Percentiles rank a stretch among this genome's conserved stretches.
Evolutionary conservation across 2,329 filamentous ascomycete genomes (phyloP).

Genomic region (Drechslerella dactyloides): DNA sequence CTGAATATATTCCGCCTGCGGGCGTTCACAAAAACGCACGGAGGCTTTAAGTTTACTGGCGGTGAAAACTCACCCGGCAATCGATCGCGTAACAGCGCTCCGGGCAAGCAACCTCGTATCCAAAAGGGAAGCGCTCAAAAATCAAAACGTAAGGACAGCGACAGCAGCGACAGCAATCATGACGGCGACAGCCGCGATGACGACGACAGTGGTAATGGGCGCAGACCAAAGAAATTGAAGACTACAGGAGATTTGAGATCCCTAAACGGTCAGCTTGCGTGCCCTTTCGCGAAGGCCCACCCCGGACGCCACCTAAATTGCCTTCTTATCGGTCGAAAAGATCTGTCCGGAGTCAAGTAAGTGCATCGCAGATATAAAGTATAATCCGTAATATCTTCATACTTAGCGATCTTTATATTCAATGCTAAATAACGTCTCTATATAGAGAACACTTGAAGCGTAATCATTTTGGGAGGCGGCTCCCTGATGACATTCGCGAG

Average conservation of each 20-base stretch:
- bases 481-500: constrained; percentile 5
- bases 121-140: too few relatives aligned
- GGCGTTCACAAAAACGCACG: too few relatives aligned
- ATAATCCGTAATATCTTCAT: too few relatives aligned
- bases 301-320: constrained; percentile 2
- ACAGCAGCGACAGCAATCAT: too few relatives aligned
- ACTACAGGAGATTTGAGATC: neutral
- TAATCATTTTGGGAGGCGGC: constrained; percentile 14
- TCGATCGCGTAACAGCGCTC: too few relatives aligned
- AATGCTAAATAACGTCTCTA: neutral
- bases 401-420: neutral
- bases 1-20: too few relatives aligned
- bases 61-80: too few relatives aligned
- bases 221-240: constrained; percentile 13
- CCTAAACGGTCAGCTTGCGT: constrained; percentile 8
- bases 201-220: neutral
- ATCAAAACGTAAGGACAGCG: too few relatives aligned
- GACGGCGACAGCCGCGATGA: too few relatives aligned
- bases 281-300: constrained; percentile 18
- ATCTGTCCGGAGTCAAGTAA: constrained; percentile 30
- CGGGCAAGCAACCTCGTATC: too few relatives aligned
- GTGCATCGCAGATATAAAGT: neutral
- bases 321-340: constrained; percentile 15
- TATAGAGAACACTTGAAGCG: constrained; percentile 31
- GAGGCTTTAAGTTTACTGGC: too few relatives aligned